phyloP scores from a whole-genome alignment of 345 rosid genomes.

The Citrus mangshanensis region DNA sequence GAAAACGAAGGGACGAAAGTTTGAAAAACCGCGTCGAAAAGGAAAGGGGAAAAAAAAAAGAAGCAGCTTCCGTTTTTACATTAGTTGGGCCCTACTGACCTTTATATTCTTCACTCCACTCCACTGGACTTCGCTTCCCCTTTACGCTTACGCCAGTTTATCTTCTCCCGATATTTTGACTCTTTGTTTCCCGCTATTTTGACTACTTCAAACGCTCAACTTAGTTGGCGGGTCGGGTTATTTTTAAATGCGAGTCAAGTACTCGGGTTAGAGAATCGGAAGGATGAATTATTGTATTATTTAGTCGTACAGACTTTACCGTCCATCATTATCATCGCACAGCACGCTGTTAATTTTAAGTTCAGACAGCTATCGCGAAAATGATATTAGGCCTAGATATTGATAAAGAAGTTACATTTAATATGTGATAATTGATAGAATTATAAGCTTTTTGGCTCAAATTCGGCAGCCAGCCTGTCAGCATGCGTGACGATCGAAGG shows the following conservation, averaged over 20 bases:
- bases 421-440: no score
- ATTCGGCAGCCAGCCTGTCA: background rate
- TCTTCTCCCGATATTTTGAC: background rate
- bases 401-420: no score
- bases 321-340: no score
- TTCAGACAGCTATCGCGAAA: background rate
- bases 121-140: background rate
- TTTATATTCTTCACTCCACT: no score
- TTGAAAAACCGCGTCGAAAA: constrained; percentile 15
- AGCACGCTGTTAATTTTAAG: no score
- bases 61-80: no score
- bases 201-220: background rate
- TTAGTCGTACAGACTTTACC: no score
- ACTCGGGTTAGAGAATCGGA: background rate
- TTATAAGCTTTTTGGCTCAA: background rate
- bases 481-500: background rate
- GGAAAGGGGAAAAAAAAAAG: no score
- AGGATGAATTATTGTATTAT: background rate
- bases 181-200: background rate
- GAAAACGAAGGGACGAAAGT: background rate
- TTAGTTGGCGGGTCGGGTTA: background rate
- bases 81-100: background rate
- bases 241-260: no score
- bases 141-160: constrained; percentile 5
- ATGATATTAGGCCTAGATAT: background rate